Evolutionary conservation across 768 basidiomycete species (phyloP).

Genomic region (Mrakia frigida): DNA sequence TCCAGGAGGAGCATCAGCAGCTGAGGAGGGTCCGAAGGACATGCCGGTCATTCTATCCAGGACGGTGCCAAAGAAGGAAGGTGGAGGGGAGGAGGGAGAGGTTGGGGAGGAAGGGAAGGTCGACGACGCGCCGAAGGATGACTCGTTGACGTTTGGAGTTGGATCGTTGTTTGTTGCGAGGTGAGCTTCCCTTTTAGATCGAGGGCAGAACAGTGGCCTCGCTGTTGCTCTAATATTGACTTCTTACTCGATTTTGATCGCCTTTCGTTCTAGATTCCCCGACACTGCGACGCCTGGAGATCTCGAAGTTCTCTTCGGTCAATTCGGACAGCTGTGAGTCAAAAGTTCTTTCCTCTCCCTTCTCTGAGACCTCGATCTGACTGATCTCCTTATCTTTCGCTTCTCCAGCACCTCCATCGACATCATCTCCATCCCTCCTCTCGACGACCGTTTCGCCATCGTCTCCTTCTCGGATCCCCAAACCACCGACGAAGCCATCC

Average conservation of each 20-base stretch:
- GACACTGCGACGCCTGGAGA: conserved; percentile 40
- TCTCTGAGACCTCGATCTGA: neutral
- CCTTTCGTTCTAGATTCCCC: conserved; percentile 37
- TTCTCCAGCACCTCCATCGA: conserved; percentile 40
- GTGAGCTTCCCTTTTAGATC: conserved; percentile 34
- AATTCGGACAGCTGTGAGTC: conserved; percentile 42
- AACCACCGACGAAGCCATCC: conserved; percentile 36
- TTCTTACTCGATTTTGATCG: neutral
- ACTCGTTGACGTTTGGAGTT: conserved; percentile 35
- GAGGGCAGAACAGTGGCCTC: neutral
- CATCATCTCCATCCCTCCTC: conserved; percentile 42
- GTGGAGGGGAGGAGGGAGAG: neutral
- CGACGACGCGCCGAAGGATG: conserved; percentile 29
- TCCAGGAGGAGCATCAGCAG: conserved; percentile 17
- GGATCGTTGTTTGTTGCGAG: conserved; percentile 41
- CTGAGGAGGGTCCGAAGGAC: conserved; percentile 10
- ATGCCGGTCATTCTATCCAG: conserved; percentile 27
- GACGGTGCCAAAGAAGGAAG: neutral
- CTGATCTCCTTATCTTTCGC: neutral
- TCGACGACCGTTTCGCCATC: conserved; percentile 41
- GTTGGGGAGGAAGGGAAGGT: neutral
- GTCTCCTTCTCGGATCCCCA: conserved; percentile 37
- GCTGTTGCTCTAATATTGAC: neutral
- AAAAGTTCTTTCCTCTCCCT: conserved; percentile 2
- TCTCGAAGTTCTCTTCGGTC: conserved; percentile 42